A percentile compares a stretch with the other conserved stretches of the same genome.
These are phyloP conservation scores for Orbilia ellipsospora DNA, from an alignment of 2,329 filamentous ascomycete species.

Conservation along the genomic window DNA sequence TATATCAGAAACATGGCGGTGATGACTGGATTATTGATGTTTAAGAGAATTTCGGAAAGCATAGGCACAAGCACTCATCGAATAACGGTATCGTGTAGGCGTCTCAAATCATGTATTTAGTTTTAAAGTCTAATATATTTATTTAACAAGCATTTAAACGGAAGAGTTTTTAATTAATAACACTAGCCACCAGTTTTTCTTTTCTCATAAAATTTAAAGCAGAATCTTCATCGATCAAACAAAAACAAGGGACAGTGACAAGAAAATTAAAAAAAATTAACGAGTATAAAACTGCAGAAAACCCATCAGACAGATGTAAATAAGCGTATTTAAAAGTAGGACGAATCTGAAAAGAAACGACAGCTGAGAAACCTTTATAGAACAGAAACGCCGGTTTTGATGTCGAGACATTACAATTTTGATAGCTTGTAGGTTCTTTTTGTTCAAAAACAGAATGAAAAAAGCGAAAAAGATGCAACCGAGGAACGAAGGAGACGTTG, in stretches of 20 bases:
- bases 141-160: too few relatives aligned
- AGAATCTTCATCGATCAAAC: too few relatives aligned
- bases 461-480: constrained; percentile 3
- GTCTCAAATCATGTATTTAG: too few relatives aligned
- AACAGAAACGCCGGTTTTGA: constrained; percentile 16
- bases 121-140: too few relatives aligned
- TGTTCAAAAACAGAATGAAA: neutral
- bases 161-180: too few relatives aligned
- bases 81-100: too few relatives aligned
- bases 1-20: too few relatives aligned
- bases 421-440: neutral
- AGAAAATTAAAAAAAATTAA: neutral
- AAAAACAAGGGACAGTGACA: neutral
- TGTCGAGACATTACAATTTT: constrained; percentile 29
- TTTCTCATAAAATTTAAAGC: too few relatives aligned
- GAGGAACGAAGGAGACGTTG: neutral
- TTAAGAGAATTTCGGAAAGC: too few relatives aligned
- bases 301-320: neutral
- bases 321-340: neutral
- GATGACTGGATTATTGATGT: too few relatives aligned
- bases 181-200: too few relatives aligned
- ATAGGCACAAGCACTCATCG: too few relatives aligned
- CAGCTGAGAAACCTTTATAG: neutral
- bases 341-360: constrained; percentile 2
- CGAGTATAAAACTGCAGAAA: neutral